These are phyloP conservation scores for Ilyonectria sp. DNA, from an alignment of 2,329 filamentous ascomycete species.

Conservation along the genomic window DNA sequence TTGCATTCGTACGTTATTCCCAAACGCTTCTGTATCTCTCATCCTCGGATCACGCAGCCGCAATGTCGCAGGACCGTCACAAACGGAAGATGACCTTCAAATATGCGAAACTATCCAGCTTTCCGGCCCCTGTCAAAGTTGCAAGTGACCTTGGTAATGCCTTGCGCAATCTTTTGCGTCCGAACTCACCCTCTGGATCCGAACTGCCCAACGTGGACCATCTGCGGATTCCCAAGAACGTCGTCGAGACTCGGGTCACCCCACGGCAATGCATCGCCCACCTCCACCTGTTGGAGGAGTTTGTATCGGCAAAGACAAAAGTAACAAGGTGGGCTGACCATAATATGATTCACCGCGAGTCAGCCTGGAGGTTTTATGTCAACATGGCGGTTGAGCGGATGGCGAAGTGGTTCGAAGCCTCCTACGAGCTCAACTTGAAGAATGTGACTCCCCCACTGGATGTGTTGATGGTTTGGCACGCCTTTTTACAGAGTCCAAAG, in stretches of 20 bases:
- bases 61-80: neutral
- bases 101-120: neutral
- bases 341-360: constrained; percentile 1
- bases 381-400: constrained; percentile 33
- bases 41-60: neutral
- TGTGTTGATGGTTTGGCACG: constrained; percentile 36
- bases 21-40: neutral
- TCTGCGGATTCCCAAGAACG: constrained; percentile 8
- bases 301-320: constrained; percentile 22
- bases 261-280: constrained; percentile 17
- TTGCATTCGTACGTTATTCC: neutral
- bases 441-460: constrained; percentile 31
- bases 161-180: constrained; percentile 15
- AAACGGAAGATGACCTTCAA: constrained; percentile 3
- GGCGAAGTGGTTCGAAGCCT: constrained; percentile 29
- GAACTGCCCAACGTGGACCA: constrained; percentile 11
- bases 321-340: constrained; percentile 29
- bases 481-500: constrained; percentile 25
- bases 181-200: neutral
- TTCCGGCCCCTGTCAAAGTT: too few species aligned
- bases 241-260: constrained; percentile 19
- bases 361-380: constrained; percentile 40
- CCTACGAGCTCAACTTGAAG: constrained; percentile 4
- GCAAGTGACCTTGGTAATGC: constrained; percentile 6
- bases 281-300: constrained; percentile 29